Evolutionary conservation across 2,329 filamentous ascomycete genomes (phyloP), one percentile per base, ranked within the genome.

Genomic region (Fusarium sp.): DNA sequence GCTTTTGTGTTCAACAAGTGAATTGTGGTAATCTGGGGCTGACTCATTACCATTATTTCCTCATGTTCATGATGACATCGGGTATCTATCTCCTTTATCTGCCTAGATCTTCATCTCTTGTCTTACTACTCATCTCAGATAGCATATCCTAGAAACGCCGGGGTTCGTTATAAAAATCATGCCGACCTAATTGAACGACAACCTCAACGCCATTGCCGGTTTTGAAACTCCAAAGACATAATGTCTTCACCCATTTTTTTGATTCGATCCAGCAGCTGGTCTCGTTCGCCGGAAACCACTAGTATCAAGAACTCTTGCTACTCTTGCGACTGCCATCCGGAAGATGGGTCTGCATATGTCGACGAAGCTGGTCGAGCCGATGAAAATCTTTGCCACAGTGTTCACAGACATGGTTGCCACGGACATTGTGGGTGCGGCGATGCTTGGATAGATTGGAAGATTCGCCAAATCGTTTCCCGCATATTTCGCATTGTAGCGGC

Each of bases 371-470:
- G 74, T 90, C 88, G 17, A 85, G 78, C 11, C 88, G 80, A 74
- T 87, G 82, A 49, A 90, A 90, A 55, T 84, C 81, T 66, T 85
- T 87, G 15, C 79, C 79, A 62, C 88, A 90, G 40, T 83, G 78
- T 4, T 80, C 75, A 44, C 88, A 90, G 23, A 79, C 78, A 71
- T 84, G 84, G 35, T 81, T 80, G 7, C 85, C 85, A 56, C 82
- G 83, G 33, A 82, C 78, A 15, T 84, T 83, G 68, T 90, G 88
- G 9, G 84, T 90, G 65, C 87, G 86, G 49, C 85, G 83, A 72
- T 91, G 88, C 70, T 90, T 91, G 50, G 88, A 87, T 19, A 90
- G 78, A 70, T 90, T 91, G 6, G 88, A 90, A 0, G 88, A 90
- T 74, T 91, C 88, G 62, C 85, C 84, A 72, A 91, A 91, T 11